Percentiles rank a stretch among this genome's conserved stretches.
These are phyloP conservation scores for Corymbia calophylla DNA, from an alignment of 441 rosid genomes.

Conservation along the genomic window DNA sequence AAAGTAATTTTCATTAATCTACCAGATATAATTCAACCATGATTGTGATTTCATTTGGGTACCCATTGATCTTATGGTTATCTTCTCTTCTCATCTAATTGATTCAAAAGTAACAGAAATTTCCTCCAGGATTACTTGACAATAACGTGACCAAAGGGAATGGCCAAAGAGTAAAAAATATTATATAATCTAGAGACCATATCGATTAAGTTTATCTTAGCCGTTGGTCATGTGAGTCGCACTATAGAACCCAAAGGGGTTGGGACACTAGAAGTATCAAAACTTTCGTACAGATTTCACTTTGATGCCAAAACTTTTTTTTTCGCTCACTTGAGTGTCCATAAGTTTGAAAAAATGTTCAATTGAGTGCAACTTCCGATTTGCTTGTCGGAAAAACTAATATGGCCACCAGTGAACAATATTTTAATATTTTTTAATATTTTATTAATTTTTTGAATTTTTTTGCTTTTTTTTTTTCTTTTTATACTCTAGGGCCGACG, in stretches of 20 bases:
- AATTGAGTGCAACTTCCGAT: no score
- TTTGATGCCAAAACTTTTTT: no score
- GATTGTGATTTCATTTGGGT: not conserved
- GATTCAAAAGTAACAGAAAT: not conserved
- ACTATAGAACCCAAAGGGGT: not conserved
- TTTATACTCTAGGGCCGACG: no score
- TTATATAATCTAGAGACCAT: not conserved
- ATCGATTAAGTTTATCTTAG: not conserved
- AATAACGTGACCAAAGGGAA: not conserved
- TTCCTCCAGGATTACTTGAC: not conserved
- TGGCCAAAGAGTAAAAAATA: not conserved
- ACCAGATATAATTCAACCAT: not conserved
- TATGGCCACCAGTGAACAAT: no score
- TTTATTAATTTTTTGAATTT: no score
- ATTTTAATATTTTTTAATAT: no score
- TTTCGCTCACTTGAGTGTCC: no score
- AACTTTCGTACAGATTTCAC: no score
- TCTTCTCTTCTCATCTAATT: not conserved
- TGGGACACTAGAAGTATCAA: no score
- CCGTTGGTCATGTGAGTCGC: not conserved
- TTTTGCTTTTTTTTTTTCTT: no score
- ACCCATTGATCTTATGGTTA: not conserved
- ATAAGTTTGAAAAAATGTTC: no score
- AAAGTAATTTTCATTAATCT: fast-evolving
- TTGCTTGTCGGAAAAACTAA: no score